Percentiles rank a stretch among this genome's conserved stretches.
Conservation (phyloP, 176 grass and related monocot genomes). For the Canna indica region DNA sequence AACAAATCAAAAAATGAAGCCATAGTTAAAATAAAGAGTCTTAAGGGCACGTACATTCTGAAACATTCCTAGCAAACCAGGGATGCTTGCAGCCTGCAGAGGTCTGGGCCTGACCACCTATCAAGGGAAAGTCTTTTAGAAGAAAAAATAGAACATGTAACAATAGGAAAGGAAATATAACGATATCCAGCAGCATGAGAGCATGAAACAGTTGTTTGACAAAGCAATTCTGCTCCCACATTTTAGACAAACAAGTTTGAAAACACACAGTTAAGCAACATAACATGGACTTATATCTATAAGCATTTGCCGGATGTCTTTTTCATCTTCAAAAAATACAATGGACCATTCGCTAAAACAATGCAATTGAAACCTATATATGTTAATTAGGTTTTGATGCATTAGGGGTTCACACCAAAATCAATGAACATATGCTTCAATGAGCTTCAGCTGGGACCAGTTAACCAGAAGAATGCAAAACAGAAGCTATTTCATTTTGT, state of each 20-base stretch:
- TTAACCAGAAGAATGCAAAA: too few relatives aligned
- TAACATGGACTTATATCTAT: neutral
- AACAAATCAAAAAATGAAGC: neutral
- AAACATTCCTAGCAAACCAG: constrained; percentile 88
- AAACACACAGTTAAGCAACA: neutral
- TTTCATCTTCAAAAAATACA: too few relatives aligned
- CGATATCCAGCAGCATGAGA: neutral
- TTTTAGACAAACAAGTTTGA: neutral
- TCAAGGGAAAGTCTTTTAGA: neutral
- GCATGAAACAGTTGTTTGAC: neutral
- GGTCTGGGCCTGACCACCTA: constrained; percentile 87
- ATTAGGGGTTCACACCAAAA: too few relatives aligned
- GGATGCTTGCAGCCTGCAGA: constrained; percentile 92
- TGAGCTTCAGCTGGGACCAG: too few relatives aligned
- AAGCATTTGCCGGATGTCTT: too few relatives aligned
- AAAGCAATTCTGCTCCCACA: neutral
- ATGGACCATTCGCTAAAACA: too few relatives aligned
- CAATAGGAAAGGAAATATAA: neutral
- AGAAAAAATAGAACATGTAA: neutral
- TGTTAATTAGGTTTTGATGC: too few relatives aligned
- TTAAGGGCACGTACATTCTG: constrained; percentile 58
- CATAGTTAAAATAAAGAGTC: constrained; percentile 1
- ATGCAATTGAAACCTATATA: too few relatives aligned
- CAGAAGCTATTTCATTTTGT: too few relatives aligned
- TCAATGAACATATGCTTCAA: too few relatives aligned